Base-by-base conservation (phyloP, 441 rosid genomes). In the Rhodomyrtus psidioides region DNA sequence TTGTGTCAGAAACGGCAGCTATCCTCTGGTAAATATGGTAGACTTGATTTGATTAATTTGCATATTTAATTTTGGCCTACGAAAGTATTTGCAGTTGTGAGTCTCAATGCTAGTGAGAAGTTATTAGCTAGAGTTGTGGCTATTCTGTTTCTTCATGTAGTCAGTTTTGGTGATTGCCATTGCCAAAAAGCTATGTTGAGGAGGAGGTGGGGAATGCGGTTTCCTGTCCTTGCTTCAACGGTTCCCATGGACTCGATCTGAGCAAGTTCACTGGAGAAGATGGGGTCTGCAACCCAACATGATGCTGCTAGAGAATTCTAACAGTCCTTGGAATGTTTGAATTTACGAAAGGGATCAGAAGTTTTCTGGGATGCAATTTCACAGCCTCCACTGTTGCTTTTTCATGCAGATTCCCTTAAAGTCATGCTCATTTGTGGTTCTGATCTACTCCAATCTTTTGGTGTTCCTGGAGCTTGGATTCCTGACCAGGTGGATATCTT, bases 401-500 rank as follows among this genome's bases (percentile, higher is more conserved):
- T 49, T 55, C 27, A 27, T 86, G 86, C 88, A 95, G 99, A 86
- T 84, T 91, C 94, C 90, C 93, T 94, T 49, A 93, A 87, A 89
- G 92, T 95, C 90, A 94, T 96, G 98, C 94, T 97, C 84, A 87
- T 97, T 44, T 95, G 99, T 86, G 99, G 98, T 91, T 95, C 99
- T 89, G 99, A 96, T 91, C 91, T 97, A 85, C 91, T 96, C 53
- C 91, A 94, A 86, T 95, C 99, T 60, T 96, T 96, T 86, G n/a
- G n/a, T n/a, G n/a, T n/a, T n/a, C n/a, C n/a, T n/a, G 97, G 96
- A 86, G 88, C 88, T 88, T 97, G 99, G 99, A 94, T 95, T 82
- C 97, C 85, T 75, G 97, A 94, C 83, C 99, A 97, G 95, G 99
- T 74, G 81, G 81, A 74, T 74, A 74, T 42, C 23, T 70, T 82